A percentile compares a stretch with the other conserved stretches of the same genome.
Evolutionary conservation across 495 filamentous ascomycete genomes (phyloP).

Genomic region (Durotheca rogersii): DNA sequence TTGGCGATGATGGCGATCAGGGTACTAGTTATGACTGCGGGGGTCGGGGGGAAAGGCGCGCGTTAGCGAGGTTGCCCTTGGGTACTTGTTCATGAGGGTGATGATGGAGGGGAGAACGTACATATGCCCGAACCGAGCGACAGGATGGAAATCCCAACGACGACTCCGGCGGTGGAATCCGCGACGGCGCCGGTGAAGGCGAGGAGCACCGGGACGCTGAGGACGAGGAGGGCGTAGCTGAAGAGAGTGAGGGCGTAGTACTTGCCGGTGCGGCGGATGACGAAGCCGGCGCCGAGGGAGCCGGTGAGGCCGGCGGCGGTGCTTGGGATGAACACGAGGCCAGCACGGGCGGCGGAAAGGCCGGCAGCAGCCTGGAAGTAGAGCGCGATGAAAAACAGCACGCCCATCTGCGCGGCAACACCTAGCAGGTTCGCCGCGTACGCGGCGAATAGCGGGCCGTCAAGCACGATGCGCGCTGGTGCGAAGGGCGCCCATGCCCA

Average conservation of each 20-base stretch:
- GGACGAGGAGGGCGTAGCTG: slow-evolving; percentile 53
- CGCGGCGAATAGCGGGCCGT: slow-evolving; percentile 64
- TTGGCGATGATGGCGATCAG: slow-evolving; percentile 68
- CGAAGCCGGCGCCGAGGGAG: slow-evolving; percentile 65
- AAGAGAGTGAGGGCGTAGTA: slow-evolving; percentile 74
- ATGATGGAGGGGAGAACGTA: slow-evolving; percentile 12
- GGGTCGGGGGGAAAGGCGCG: no score
- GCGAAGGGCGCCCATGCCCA: slow-evolving; percentile 78
- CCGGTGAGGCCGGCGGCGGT: slow-evolving; percentile 65
- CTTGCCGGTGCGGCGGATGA: slow-evolving; percentile 75
- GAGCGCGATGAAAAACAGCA: slow-evolving; percentile 74
- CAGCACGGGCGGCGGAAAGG: slow-evolving; percentile 64
- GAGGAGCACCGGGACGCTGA: slow-evolving; percentile 57
- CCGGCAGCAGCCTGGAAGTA: slow-evolving; percentile 76
- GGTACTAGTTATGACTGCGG: slow-evolving; percentile 67
- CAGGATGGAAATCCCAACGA: slow-evolving; percentile 51
- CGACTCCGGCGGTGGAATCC: slow-evolving; percentile 45
- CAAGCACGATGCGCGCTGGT: slow-evolving; percentile 73
- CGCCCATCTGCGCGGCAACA: slow-evolving; percentile 63
- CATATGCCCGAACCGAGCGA: slow-evolving; percentile 30
- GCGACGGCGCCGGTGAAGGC: slow-evolving; percentile 58
- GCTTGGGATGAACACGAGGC: slow-evolving; percentile 65
- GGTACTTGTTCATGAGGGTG: no score
- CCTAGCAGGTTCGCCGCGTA: slow-evolving; percentile 78
- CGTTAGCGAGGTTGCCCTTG: no score